phyloP scores from a whole-genome alignment of 345 rosid genomes.

The Pistacia integerrima region DNA sequence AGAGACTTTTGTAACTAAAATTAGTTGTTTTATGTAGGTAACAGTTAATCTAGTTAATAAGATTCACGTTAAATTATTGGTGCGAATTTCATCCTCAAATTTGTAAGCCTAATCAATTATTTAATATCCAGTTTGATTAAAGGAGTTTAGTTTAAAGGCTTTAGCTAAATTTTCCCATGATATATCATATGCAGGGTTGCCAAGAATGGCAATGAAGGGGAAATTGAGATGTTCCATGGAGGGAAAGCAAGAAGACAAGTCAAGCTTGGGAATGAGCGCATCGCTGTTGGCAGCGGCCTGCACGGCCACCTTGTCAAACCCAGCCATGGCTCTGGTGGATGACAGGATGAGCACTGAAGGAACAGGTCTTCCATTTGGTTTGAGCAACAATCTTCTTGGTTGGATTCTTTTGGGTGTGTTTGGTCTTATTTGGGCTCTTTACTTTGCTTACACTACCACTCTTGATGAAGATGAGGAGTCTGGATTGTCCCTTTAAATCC shows the following conservation, averaged over 20 bases:
- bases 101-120: no score
- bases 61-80: no score
- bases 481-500: conserved; percentile 73
- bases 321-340: conserved; percentile 88
- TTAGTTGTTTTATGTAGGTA: no score
- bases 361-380: conserved; percentile 87
- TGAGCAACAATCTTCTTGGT: conserved; percentile 93
- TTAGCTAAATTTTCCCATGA: no score
- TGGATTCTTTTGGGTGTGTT: conserved; percentile 92
- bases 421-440: conserved; percentile 82
- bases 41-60: no score
- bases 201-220: conserved; percentile 52
- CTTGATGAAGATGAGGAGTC: conserved; percentile 93
- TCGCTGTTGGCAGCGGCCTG: conserved; percentile 53
- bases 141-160: no score
- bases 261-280: conserved; percentile 44
- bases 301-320: conserved; percentile 58
- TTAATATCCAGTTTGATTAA: no score
- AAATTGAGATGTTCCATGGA: conserved; percentile 64
- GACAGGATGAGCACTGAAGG: conserved; percentile 92
- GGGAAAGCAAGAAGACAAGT: conserved; percentile 33
- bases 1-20: no score
- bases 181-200: conserved; percentile 50
- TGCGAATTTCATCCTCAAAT: no score
- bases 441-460: conserved; percentile 58